These are phyloP conservation scores for Enterocytospora artemiae DNA, from an alignment of 371 early-diverging fungal species.

Conservation along the genomic window DNA sequence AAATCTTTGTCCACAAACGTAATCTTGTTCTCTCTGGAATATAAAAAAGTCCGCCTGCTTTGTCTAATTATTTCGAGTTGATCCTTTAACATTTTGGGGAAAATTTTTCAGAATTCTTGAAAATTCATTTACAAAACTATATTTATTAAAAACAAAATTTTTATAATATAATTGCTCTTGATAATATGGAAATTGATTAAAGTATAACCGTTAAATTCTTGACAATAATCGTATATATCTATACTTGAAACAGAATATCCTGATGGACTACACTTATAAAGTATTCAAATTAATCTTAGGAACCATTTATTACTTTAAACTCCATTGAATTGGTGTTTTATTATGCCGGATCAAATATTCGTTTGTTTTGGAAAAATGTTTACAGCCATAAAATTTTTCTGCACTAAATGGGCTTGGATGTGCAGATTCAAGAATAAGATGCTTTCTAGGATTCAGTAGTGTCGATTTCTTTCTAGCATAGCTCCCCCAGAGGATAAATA, in stretches of 20 bases:
- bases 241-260: no score
- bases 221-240: no score
- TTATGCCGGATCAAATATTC: conserved; percentile 67
- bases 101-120: no score
- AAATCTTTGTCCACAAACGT: conserved; percentile 25
- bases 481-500: conserved; percentile 89
- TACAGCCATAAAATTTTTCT: conserved; percentile 69
- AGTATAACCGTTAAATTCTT: no score
- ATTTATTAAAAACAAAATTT: conserved; percentile 35
- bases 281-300: no score
- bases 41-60: conserved; percentile 10
- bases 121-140: conserved; percentile 4
- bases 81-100: conserved; percentile 19
- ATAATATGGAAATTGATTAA: no score
- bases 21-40: not conserved
- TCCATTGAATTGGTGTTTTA: conserved; percentile 66
- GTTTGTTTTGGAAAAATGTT: conserved; percentile 81
- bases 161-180: no score
- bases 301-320: no score
- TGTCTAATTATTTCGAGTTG: conserved; percentile 31
- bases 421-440: conserved; percentile 70
- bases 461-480: conserved; percentile 68
- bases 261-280: no score
- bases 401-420: conserved; percentile 90
- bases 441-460: conserved; percentile 59